Evolutionary conservation across 1,284 basidiomycete genomes (phyloP).

Genomic region (Phylloporus sp.): DNA sequence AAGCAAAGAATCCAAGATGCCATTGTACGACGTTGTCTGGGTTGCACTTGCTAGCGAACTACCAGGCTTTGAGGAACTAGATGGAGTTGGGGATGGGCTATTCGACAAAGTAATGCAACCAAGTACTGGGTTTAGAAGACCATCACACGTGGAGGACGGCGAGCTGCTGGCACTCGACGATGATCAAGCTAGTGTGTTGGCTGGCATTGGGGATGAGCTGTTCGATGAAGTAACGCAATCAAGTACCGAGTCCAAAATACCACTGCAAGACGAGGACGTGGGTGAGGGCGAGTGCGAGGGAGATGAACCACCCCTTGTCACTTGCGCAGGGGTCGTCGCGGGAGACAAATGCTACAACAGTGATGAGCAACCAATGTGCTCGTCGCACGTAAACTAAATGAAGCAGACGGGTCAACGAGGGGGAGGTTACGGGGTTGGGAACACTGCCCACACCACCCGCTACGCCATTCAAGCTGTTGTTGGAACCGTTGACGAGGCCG

Average conservation of each 20-base stretch:
- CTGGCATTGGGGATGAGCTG: constrained; percentile 16
- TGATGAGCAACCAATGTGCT: neutral
- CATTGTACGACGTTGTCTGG: constrained; percentile 12
- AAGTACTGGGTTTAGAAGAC: neutral
- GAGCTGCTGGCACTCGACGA: no score
- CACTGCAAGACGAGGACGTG: constrained; percentile 15
- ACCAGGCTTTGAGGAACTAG: constrained; percentile 1
- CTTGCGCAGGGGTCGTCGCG: neutral
- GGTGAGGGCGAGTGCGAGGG: neutral
- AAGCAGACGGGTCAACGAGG: neutral
- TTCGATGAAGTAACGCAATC: constrained; percentile 24
- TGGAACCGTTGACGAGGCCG: constrained; percentile 7
- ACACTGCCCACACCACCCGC: neutral
- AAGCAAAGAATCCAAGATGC: constrained; percentile 20
- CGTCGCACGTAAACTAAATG: neutral
- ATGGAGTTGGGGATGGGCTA: constrained; percentile 18
- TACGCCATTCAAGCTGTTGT: neutral
- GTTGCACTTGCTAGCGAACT: neutral
- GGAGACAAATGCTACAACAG: neutral
- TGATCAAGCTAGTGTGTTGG: neutral
- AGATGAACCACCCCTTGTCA: neutral
- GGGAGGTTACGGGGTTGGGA: neutral
- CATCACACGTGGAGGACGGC: no score
- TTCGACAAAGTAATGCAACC: neutral
- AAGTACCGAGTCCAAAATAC: constrained; percentile 28